Base-by-base conservation (phyloP, 768 basidiomycete species). In the Pleurotus citrinopileatus region DNA sequence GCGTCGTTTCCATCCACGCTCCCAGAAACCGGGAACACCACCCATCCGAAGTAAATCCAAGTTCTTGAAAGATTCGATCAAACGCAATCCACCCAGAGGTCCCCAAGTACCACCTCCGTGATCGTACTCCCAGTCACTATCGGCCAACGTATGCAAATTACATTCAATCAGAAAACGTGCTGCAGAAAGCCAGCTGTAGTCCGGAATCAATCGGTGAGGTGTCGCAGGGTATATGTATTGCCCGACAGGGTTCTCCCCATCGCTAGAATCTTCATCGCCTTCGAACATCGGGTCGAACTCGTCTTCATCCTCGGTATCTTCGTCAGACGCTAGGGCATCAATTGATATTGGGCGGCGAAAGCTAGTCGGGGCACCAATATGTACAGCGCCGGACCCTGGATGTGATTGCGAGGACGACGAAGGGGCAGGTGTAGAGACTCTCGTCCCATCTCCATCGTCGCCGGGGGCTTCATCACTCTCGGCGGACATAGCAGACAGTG, bases 171-270 rank as follows among this genome's bases (percentile, higher is more conserved):
- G 67, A 20, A 76, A 66, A 10, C 82, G 73, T 7, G 70, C 80
- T 12, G 79, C 76, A 2, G 78, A 70, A 10, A 83, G 73, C 64
- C 72, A 83, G 2, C 68, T 66, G 63, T 82, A 84, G 59, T 84
- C 82, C 0, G 77, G 77, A 13, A 74, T 57, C 15, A 65, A 63
- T 19, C 76, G 66, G 23, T 67, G 62, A 3, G 65, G 60, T 9
- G 56, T 29, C 3, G 65, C 56, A 4, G 64, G 64, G 20, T 64
- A 25, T 13, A 53, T 43, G 48, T 51, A 40, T 15, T 54, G 52
- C 13, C 56, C 52, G 0, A 52, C 53, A 3, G 40, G 29, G n/a
- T 52, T 42, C n/a, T 56, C 57, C 25, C 40, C 38, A 13, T 57
- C 58, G 22, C 29, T 20, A 12, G 25, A 25, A 17, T 55, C 54